Base-by-base conservation (phyloP, 2,329 filamentous ascomycete genomes). In the Berkeleyomyces rouxiae region DNA sequence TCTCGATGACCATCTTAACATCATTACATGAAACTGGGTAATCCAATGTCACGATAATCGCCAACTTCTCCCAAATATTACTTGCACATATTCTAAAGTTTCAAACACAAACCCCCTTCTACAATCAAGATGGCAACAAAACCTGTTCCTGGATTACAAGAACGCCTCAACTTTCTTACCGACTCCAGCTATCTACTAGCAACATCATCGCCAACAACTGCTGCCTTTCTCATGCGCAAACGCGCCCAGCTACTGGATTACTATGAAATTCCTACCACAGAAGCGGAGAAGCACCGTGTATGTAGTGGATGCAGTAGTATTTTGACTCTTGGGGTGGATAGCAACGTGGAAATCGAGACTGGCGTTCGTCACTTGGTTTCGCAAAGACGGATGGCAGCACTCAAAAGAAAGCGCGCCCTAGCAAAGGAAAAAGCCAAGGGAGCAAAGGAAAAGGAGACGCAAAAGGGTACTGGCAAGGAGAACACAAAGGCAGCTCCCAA, bases 291-390 rank as follows among this genome's bases (percentile, higher is more conserved):
- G 59, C 78, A 83, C 66, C 78, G 78, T 63, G 73, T 77, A 33
- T 87, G 84, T 70, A 76, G 74, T 58, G 77, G 77, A 60, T 87
- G 84, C 68, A 83, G 84, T 13, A 77, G 79, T 65, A 81, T 86
- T 46, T 77, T 84, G 72, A 73, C 84, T 3, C 73, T 76, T 1
- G 82, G 82, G 0, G 75, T 76, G 7, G 74, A 72, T 2, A 77
- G 40, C 16, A 33, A 65, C 69, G 0, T 64, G 61, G 43, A 68
- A 49, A 62, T 58, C 49, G 31, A 64, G 31, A 61, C 64, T 23
- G 64, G 63, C 31, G 51, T 61, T 13, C 36, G 13, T 5, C 47
- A 53, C 33, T 9, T 55, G 7, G n/a, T 13, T 31, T 10, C 33
- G 49, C 49, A 55, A 55, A 55, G 49, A 55, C 49, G 49, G 10